Base-by-base conservation (phyloP, 2,329 filamentous ascomycete species). In the Coleophoma cylindrospora region DNA sequence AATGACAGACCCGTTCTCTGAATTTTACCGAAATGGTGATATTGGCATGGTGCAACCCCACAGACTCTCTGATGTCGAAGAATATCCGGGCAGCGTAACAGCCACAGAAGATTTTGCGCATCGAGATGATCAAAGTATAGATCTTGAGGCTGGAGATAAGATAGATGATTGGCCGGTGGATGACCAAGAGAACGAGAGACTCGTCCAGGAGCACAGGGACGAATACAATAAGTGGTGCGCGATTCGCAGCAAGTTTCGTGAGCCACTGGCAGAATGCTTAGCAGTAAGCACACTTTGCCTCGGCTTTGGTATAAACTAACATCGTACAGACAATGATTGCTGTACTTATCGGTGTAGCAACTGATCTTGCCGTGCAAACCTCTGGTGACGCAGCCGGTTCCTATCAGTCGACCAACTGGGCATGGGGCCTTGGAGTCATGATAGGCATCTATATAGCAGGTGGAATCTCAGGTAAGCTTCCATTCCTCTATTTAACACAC, bases 351-450 rank as follows among this genome's bases (percentile, higher is more conserved):
- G 76, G 75, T 4, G 70, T 79, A 49, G 71, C 68, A 40, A 72
- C 70, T 10, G 74, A 76, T 50, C 64, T 77, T 2, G 68, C 70
- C 1, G 69, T 74, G 13, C 33, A 34, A 40, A 51, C 45, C 11
- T 50, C 51, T 4, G 47, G 50, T 10, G 40, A 27, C 22, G 49
- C 60, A 9, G 56, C 61, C 4, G 68, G 68, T 1, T 75, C 72
- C 21, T 70, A 70, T 0, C 68, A 71, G 53, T 70, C 70, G 10
- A 66, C 68, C 6, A 59, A 59, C 12, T 71, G 66, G 67, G 64
- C 70, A 9, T 79, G 76, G 76, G 77, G 76, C 2, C 65, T 79
- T n/a, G 74, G 73, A 1, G 70, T 72, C 34, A 80, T 79, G 72
- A 66, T 70, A 34, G 70, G 60, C 17, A 70, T 72, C 27, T 57